Evolutionary conservation across 2,329 filamentous ascomycete species (phyloP).

Genomic region (Colletotrichum cereale): DNA sequence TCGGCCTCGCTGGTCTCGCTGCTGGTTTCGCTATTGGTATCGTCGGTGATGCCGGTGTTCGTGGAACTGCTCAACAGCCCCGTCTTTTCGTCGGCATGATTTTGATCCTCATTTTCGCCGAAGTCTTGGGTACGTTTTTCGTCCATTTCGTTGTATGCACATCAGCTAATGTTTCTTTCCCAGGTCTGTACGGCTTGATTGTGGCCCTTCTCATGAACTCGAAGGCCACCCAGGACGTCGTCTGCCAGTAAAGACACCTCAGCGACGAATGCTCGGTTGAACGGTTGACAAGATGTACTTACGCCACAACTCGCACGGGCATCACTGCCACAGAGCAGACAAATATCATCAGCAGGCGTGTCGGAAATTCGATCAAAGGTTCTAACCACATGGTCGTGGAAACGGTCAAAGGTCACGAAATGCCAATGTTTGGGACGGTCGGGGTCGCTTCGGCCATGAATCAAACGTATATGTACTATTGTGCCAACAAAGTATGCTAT

Average conservation of each 20-base stretch:
- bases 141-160: background rate
- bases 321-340: constrained; percentile 43
- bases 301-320: constrained; percentile 43
- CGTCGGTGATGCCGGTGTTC: constrained; percentile 89
- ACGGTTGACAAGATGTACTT: constrained; percentile 54
- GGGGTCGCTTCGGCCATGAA: constrained; percentile 45
- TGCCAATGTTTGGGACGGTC: constrained; percentile 40
- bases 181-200: constrained; percentile 98
- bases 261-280: constrained; percentile 43
- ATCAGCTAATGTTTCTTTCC: constrained; percentile 25
- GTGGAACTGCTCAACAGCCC: constrained; percentile 86
- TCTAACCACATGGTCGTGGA: constrained; percentile 43
- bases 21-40: constrained; percentile 90
- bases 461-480: constrained; percentile 63
- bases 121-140: constrained; percentile 86
- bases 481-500: constrained; percentile 57
- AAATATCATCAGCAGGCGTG: constrained; percentile 41
- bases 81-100: constrained; percentile 97
- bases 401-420: constrained; percentile 37
- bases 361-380: constrained; percentile 41
- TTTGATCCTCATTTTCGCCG: constrained; percentile 98
- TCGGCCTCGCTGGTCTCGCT: constrained; percentile 85
- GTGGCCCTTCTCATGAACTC: constrained; percentile 99
- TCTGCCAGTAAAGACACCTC: constrained; percentile 63
- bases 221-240: constrained; percentile 76